These are phyloP conservation scores for Aspergillus awamori DNA, from an alignment of 2,329 filamentous ascomycete species.

Conservation along the genomic window DNA sequence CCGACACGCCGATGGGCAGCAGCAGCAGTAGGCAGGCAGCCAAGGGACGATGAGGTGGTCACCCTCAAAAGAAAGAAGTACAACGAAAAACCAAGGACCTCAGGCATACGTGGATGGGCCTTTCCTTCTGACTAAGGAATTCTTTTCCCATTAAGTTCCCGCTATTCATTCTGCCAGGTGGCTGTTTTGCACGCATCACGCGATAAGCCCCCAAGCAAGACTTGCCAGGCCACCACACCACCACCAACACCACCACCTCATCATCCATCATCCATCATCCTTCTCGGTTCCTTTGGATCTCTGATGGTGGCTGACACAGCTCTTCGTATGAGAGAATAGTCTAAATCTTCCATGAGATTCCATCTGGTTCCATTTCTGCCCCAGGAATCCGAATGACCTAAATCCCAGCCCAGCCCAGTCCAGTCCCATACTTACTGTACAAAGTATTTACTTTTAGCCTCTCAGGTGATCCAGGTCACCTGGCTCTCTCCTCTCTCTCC, in stretches of 20 bases:
- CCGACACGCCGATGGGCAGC: background rate
- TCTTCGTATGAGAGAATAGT: background rate
- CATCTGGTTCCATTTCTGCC: background rate
- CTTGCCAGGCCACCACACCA: background rate
- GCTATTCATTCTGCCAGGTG: constrained; percentile 2
- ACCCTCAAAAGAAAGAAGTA: background rate
- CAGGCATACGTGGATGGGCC: background rate
- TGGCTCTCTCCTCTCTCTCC: background rate
- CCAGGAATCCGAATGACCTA: background rate
- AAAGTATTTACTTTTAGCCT: background rate
- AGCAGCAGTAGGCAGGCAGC: background rate
- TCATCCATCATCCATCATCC: constrained; percentile 3
- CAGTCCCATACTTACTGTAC: no score
- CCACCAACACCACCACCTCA: constrained; percentile 7
- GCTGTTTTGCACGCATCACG: constrained; percentile 8
- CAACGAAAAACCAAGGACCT: background rate
- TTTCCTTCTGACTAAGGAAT: constrained; percentile 3
- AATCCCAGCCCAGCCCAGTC: background rate
- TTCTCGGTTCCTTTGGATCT: background rate
- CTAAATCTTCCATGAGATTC: background rate
- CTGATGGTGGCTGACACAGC: background rate
- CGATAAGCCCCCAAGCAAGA: background rate
- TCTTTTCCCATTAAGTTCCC: background rate
- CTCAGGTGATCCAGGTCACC: background rate
- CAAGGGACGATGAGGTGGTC: constrained; percentile 1